Percentiles rank a stretch among this genome's conserved stretches.
Evolutionary conservation across 495 filamentous ascomycete species (phyloP).

Genomic region (Schizothecium vesticola): DNA sequence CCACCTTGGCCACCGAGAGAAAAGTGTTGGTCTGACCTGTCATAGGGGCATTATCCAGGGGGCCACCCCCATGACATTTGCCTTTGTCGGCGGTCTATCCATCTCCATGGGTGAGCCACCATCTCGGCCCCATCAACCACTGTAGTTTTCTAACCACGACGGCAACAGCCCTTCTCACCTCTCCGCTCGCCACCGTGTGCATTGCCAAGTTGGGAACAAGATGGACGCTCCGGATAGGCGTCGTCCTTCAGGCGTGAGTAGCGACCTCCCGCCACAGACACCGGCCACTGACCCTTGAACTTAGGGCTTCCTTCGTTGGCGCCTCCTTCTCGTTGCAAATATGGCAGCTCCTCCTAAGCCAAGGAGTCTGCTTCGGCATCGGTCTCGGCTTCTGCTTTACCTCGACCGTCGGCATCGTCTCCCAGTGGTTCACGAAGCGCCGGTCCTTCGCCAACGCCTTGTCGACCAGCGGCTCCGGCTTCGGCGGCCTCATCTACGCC

Average conservation of each 20-base stretch:
- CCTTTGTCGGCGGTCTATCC: constrained; percentile 69
- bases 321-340: constrained; percentile 62
- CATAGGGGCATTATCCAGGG: constrained; percentile 46
- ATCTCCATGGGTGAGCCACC: constrained; percentile 45
- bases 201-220: constrained; percentile 52
- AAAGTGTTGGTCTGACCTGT: neutral
- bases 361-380: constrained; percentile 70
- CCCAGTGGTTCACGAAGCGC: constrained; percentile 72
- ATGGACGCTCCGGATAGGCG: constrained; percentile 53
- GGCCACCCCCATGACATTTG: constrained; percentile 56
- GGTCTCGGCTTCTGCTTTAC: constrained; percentile 77
- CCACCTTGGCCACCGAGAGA: neutral
- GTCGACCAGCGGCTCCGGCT: constrained; percentile 64
- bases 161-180: constrained; percentile 53
- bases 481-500: constrained; percentile 63
- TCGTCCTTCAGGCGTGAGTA: constrained; percentile 52
- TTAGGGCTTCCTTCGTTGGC: constrained; percentile 53
- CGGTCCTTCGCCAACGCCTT: constrained; percentile 71
- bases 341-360: constrained; percentile 71
- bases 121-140: neutral
- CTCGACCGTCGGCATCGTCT: constrained; percentile 60
- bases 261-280: neutral
- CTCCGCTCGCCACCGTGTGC: constrained; percentile 58
- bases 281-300: neutral
- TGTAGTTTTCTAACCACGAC: neutral